A percentile compares a stretch with the other conserved stretches of the same genome.
phyloP scores from a whole-genome alignment of 345 rosid genomes.

The Aegle marmelos region DNA sequence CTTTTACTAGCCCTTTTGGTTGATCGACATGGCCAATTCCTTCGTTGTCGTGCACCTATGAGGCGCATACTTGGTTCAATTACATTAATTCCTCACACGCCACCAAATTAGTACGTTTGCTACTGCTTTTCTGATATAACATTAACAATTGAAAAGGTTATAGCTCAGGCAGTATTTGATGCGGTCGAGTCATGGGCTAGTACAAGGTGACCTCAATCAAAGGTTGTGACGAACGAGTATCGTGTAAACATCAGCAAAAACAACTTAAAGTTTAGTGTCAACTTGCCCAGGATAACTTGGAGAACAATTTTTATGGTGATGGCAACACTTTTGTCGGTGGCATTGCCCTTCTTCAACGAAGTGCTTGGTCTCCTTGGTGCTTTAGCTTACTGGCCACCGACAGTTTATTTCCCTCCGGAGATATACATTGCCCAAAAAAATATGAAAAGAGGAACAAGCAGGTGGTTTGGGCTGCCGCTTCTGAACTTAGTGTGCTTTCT shows the following conservation, averaged over 20 bases:
- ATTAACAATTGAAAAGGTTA: constrained; percentile 12
- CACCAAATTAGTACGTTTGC: too few relatives aligned
- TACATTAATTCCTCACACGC: background rate
- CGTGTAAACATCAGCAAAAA: background rate
- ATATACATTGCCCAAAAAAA: constrained; percentile 26
- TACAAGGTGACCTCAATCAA: constrained; percentile 18
- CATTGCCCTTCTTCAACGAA: constrained; percentile 29
- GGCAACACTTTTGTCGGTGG: constrained; percentile 25
- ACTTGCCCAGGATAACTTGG: constrained; percentile 22
- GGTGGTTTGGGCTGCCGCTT: constrained; percentile 19
- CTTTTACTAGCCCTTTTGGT: constrained; percentile 17
- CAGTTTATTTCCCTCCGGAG: constrained; percentile 29
- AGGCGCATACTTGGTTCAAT: constrained; percentile 17
- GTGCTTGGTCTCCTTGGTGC: constrained; percentile 27
- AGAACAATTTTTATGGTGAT: constrained; percentile 19
- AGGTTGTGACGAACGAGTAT: constrained; percentile 4
- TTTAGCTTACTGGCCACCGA: constrained; percentile 28
- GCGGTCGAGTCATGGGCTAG: constrained; percentile 23
- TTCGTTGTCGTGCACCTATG: constrained; percentile 15
- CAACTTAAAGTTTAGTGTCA: background rate
- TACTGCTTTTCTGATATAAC: too few relatives aligned
- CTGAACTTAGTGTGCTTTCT: constrained; percentile 19
- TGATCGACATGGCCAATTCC: constrained; percentile 18
- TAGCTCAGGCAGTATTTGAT: constrained; percentile 17
- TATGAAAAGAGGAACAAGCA: background rate